Evolutionary conservation across 345 rosid genomes (phyloP).

Genomic region (Salix udensis): DNA sequence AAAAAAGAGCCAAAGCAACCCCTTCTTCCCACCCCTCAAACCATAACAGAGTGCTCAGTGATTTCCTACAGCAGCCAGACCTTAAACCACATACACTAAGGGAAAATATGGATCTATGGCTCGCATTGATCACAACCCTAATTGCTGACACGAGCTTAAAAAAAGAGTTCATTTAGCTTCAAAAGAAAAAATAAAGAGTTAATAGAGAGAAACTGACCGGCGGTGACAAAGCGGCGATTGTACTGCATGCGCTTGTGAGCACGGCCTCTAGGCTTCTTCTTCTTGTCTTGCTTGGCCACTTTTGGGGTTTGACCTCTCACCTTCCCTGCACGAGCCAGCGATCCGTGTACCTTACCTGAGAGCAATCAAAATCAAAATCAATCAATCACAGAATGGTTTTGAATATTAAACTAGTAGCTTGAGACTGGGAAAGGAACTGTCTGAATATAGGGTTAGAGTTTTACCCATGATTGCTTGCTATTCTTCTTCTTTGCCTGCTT

Average conservation of each 20-base stretch:
- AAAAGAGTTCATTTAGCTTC: neutral
- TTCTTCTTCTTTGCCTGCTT: neutral
- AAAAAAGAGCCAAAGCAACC: neutral
- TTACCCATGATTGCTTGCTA: neutral
- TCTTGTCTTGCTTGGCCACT: neutral
- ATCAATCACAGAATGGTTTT: neutral
- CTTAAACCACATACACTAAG: neutral
- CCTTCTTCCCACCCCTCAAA: neutral
- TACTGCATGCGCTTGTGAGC: neutral
- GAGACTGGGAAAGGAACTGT: neutral
- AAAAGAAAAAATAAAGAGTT: neutral
- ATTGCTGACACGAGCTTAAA: neutral
- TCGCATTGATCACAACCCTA: neutral
- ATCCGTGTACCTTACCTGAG: neutral
- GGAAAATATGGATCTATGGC: neutral
- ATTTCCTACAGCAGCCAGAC: neutral
- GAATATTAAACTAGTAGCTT: neutral
- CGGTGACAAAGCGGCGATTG: neutral
- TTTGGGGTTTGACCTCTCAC: conserved; percentile 1
- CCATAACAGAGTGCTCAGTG: too few species aligned
- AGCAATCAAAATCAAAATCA: neutral
- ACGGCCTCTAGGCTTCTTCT: neutral
- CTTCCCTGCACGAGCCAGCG: neutral
- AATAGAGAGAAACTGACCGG: neutral
- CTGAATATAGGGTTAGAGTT: neutral